Conservation (phyloP, 352 stramenopile species). For the Phytophthora pinifolia region DNA sequence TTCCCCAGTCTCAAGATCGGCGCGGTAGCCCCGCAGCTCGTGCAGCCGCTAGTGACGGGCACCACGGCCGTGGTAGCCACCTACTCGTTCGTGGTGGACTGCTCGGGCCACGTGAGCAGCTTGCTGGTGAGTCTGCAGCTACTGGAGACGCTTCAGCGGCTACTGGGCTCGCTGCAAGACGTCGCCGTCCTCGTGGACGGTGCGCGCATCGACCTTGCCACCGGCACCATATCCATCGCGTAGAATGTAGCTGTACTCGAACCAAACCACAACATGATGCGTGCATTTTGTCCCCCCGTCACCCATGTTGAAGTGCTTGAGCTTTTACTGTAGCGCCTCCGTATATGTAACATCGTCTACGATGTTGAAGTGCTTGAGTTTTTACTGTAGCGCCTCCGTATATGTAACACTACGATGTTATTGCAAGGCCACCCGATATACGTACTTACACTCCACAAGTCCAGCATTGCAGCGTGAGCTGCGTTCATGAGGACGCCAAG, state of each 20-base stretch:
- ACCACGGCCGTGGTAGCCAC: slow-evolving; percentile 21
- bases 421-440: too few species aligned
- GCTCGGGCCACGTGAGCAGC: slow-evolving; percentile 23
- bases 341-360: too few species aligned
- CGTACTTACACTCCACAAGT: too few species aligned
- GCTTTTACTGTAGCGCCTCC: neutral
- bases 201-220: slow-evolving; percentile 21
- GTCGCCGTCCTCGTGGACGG: slow-evolving; percentile 22
- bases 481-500: too few species aligned
- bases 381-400: neutral
- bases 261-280: too few species aligned
- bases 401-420: too few species aligned
- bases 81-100: slow-evolving; percentile 33
- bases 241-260: neutral
- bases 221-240: slow-evolving; percentile 25
- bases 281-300: too few species aligned
- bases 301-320: too few species aligned
- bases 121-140: slow-evolving; percentile 31
- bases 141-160: slow-evolving; percentile 31
- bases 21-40: slow-evolving; percentile 11
- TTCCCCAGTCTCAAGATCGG: slow-evolving; percentile 35
- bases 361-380: too few species aligned
- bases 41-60: slow-evolving; percentile 23
- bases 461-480: too few species aligned
- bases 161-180: slow-evolving; percentile 26